Evolutionary conservation across 2,329 filamentous ascomycete genomes (phyloP), one percentile per base, ranked within the genome.

Genomic region (Penicillium sp.): DNA sequence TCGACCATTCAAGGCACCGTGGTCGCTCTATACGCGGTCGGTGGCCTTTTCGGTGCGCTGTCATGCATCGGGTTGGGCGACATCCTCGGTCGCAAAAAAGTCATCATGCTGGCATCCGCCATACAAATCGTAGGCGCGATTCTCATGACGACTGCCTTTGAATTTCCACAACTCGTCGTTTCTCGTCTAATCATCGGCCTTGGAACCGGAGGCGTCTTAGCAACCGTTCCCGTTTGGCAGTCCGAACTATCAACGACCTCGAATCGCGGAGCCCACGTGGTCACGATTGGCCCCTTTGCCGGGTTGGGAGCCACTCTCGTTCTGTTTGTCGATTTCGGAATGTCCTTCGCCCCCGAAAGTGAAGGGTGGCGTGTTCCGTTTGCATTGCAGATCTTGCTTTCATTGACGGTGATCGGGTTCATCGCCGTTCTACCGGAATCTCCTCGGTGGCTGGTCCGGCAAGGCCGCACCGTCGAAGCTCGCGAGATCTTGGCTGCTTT

Each of bases 361-460:
- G 54, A 53, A 2, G 48, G 48, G 7, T 58, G 56, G 56, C 50
- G 56, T 7, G 46, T 58, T 9, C 57, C 52, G 7, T 44, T 57
- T 20, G 53, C 50, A 3, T 27, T 56, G n/a, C 55, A 53, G 14
- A 41, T 56, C 8, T 14, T 59, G 3, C n/a, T 57, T 40, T 54
- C 43, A 5, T n/a, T 54, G 2, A 25, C 41, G 10, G 38, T 58
- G 27, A 42, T 57, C 2, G 25, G 31, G 4, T 51, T 48, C 11
- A 47, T 49, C 28, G 50, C 33, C 5, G 20, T 51, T 4, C n/a
- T 60, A 20, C 57, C 57, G 3, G 57, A 60, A 24, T 60, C 57
- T 6, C 57, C 57, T 2, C 57, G 57, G 22, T 60, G 55, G 53
- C 16, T 60, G 41, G 35, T 60, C 24, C 45, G 35, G 1, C 43